A percentile compares a stretch with the other conserved stretches of the same genome.
These are phyloP conservation scores for Tolypocladium nubicola DNA, from an alignment of 2,329 filamentous ascomycete species.

Conservation along the genomic window DNA sequence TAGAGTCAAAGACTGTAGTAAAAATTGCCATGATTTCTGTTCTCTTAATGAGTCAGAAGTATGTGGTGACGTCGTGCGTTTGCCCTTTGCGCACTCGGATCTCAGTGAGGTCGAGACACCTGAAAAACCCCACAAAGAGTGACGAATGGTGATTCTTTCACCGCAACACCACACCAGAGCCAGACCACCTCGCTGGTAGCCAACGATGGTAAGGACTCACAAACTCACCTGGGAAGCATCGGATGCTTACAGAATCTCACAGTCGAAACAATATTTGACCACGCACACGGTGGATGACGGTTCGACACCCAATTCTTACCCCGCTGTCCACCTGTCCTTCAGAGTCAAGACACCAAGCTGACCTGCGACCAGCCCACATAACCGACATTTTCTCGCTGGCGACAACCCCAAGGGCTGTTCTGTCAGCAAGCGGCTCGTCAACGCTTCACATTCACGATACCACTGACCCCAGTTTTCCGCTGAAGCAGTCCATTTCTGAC, in stretches of 20 bases:
- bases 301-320: constrained; percentile 27
- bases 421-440: constrained; percentile 80
- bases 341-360: background rate
- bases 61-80: background rate
- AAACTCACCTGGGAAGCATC: background rate
- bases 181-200: background rate
- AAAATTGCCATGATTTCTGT: background rate
- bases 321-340: constrained; percentile 8
- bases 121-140: background rate
- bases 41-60: background rate
- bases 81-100: too few species aligned
- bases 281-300: constrained; percentile 84
- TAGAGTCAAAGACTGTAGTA: background rate
- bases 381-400: constrained; percentile 80
- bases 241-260: constrained; percentile 1
- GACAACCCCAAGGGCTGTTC: constrained; percentile 58
- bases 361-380: constrained; percentile 52
- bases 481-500: constrained; percentile 66
- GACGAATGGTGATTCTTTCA: background rate
- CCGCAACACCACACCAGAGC: background rate
- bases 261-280: constrained; percentile 99
- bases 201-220: background rate
- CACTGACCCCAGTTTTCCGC: constrained; percentile 57
- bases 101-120: background rate
- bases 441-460: constrained; percentile 74